Evolutionary conservation across 345 rosid genomes (phyloP), one percentile per base, ranked within the genome.

Genomic region (Corymbia maculata): DNA sequence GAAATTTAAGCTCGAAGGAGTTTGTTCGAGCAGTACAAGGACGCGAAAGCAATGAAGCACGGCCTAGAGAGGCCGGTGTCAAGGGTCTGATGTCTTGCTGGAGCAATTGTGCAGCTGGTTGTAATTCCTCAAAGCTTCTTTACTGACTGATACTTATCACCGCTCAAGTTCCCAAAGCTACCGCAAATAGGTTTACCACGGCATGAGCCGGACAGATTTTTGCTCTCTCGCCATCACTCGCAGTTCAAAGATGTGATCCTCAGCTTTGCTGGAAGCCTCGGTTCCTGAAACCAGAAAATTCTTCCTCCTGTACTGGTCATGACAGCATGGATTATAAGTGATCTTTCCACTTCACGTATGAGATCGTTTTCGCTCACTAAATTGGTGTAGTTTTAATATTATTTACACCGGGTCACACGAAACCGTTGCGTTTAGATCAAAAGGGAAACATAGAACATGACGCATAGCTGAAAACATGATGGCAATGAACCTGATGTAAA

Each of bases 1-100:
- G 95, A 24, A 92, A 80, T 89, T 86, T 94, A 88, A 93, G 98
- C 89, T 87, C 93, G 21, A 90, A 92, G 52, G 97, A 95, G 95
- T 94, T 94, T 68, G 88, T 95, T 8, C 88, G 91, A 92, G 95
- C 90, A 32, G 22, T 95, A 66, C 91, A 92, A 85, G 92, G 88
- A 66, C 89, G 94, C 55, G 93, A 91, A 90, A 89, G 89, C 80
- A 93, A 90, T 57, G 88, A 80, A 55, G 52, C 90, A 4, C 93
- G 88, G 59, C 86, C 89, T 51, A 87, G 89, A 85, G 89, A 92
- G 88, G 55, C 86, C 44, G 92, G 91, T 17, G 9, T 89, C 7
- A 86, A 28, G 90, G 95, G 94, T 49, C 89, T 92, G 85, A 24
- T 91, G 52, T 88, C 93, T 85, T 93, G 95, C 91, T 90, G 89